Evolutionary conservation across 163 green algal genomes (phyloP).

Genomic region (Scenedesmus sp.): DNA sequence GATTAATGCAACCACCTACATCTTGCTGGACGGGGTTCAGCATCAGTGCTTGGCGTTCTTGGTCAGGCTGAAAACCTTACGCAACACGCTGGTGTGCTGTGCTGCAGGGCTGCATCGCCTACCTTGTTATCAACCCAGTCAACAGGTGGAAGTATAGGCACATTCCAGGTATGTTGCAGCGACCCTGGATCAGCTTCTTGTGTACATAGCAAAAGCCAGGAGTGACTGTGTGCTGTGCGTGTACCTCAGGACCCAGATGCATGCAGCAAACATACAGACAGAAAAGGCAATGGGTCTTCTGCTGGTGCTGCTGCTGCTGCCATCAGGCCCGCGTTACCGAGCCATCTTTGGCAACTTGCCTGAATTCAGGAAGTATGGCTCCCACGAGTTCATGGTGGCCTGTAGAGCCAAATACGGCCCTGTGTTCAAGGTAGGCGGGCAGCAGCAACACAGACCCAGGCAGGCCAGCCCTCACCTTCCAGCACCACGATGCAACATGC

Average conservation of each 20-base stretch:
- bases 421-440: slow-evolving; percentile 41
- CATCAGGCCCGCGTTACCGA: slow-evolving; percentile 23
- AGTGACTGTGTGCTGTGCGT: too few species aligned
- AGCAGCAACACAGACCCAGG: slow-evolving; percentile 14
- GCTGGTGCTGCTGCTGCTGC: background rate
- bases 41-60: too few species aligned
- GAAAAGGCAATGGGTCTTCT: background rate
- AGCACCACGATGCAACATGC: too few species aligned
- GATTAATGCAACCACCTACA: too few species aligned
- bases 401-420: slow-evolving; percentile 23
- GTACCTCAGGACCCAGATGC: too few species aligned
- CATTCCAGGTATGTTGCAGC: slow-evolving; percentile 28
- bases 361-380: slow-evolving; percentile 24
- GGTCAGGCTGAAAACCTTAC: background rate
- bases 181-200: background rate
- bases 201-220: background rate
- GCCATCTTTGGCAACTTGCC: slow-evolving; percentile 44
- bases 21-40: too few species aligned
- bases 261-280: too few species aligned
- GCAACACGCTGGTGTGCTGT: background rate
- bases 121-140: slow-evolving; percentile 34
- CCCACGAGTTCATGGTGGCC: slow-evolving; percentile 23
- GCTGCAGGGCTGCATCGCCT: slow-evolving; percentile 4
- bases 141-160: slow-evolving; percentile 34
- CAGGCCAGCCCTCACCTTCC: background rate